These are phyloP conservation scores for Leccinellum albellum DNA, from an alignment of 768 basidiomycete species.

Conservation along the genomic window DNA sequence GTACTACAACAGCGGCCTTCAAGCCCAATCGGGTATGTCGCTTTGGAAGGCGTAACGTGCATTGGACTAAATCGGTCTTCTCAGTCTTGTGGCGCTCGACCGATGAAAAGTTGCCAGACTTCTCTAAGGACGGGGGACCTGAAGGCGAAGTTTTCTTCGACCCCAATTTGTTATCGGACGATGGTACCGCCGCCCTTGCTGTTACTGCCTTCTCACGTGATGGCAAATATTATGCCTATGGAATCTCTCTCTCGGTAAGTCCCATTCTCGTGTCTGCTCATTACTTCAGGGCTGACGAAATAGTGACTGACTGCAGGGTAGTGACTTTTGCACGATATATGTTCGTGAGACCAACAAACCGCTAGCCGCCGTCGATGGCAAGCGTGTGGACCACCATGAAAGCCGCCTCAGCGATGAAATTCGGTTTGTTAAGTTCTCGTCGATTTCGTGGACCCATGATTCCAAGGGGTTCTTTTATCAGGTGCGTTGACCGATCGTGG, in stretches of 20 bases:
- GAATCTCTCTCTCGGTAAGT: constrained; percentile 66
- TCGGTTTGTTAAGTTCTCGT: constrained; percentile 73
- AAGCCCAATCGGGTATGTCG: constrained; percentile 51
- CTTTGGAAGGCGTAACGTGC: neutral
- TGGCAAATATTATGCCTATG: constrained; percentile 75
- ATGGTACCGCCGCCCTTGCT: constrained; percentile 67
- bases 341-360: constrained; percentile 61
- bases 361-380: constrained; percentile 40
- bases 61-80: neutral
- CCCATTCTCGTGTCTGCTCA: neutral
- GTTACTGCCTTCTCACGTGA: constrained; percentile 57
- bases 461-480: constrained; percentile 86
- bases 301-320: constrained; percentile 45
- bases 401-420: constrained; percentile 61
- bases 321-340: constrained; percentile 69
- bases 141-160: constrained; percentile 79
- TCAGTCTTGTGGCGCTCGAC: constrained; percentile 62
- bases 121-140: constrained; percentile 39
- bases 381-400: constrained; percentile 41
- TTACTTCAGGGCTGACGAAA: constrained; percentile 3
- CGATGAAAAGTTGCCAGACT: constrained; percentile 50
- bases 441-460: constrained; percentile 71
- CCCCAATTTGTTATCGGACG: constrained; percentile 66
- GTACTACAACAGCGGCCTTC: constrained; percentile 74
- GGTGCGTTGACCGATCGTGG: constrained; percentile 24